Base-by-base conservation (phyloP, 345 rosid species). In the Camelina neglecta region DNA sequence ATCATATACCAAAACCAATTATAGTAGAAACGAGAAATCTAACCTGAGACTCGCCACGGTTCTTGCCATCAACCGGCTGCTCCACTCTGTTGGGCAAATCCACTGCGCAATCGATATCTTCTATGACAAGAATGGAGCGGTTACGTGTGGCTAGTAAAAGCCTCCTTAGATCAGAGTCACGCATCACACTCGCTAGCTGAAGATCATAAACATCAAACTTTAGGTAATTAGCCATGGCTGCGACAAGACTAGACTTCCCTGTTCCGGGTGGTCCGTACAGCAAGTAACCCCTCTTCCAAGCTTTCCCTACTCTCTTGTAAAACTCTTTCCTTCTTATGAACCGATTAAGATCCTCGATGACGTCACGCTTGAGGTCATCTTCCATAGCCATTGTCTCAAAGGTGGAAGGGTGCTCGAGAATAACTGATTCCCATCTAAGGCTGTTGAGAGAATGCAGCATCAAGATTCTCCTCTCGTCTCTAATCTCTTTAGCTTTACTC, bases 251-350 rank as follows among this genome's bases (percentile, higher is more conserved):
- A 7, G 96, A 88, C 80, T 90, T 86, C 3, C 96, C 96, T 0
- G 96, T 88, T 0, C 92, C 96, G 0, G 96, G 96, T 42, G 92
- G 96, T n/a, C 96, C 92, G 54, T 88, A 88, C 44, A 89, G 59
- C 72, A 89, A 74, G 78, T 89, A 89, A n/a, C 96, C 89, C 0
- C 93, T 76, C 42, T 90, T 90, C 93, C 96, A 90, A 3, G 93
- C 87, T 60, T 81, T 83, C 5, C 93, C 93, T 0, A 88, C 88
- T 65, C 75, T 85, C 51, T 82, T 88, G 58, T 88, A 90, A 13
- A 80, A 88, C 12, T 85, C 88, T 60, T 85, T 90, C 79, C 90
- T 82, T 57, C 63, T 80, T 1, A 83, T 69, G 44, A 90, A 90
- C 83, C 88, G 71, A 53, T 86, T 69, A 4, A 90, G 78, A 74